A percentile compares a stretch with the other conserved stretches of the same genome.
phyloP scores from a whole-genome alignment of 441 rosid species.

The Croton laevigatus region DNA sequence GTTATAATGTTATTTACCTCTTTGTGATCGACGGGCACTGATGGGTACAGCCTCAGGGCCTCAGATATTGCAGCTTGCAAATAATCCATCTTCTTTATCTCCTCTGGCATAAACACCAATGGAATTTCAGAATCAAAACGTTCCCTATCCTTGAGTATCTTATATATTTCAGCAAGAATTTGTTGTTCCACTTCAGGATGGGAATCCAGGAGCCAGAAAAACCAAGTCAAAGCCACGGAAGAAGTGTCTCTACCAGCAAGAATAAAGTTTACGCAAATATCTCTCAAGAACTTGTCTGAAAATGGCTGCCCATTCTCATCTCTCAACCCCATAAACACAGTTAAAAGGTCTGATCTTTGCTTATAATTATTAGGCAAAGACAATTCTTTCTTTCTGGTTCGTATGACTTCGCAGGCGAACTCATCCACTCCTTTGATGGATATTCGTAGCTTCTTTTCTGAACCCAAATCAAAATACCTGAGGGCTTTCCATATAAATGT shows the following conservation, averaged over 20 bases:
- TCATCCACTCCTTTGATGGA: constrained; percentile 67
- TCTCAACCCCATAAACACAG: constrained; percentile 58
- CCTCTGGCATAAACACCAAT: constrained; percentile 64
- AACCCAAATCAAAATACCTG: constrained; percentile 60
- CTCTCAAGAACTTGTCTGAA: constrained; percentile 78
- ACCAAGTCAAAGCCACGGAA: constrained; percentile 91
- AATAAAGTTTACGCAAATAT: constrained; percentile 87
- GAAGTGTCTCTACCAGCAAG: constrained; percentile 98
- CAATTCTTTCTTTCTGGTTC: constrained; percentile 74
- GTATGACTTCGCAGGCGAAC: constrained; percentile 70
- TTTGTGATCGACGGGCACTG: constrained; percentile 92
- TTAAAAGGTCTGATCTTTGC: constrained; percentile 65
- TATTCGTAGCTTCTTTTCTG: constrained; percentile 62
- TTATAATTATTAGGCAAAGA: constrained; percentile 20
- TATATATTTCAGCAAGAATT: constrained; percentile 53
- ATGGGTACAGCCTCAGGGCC: constrained; percentile 85
- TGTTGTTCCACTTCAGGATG: constrained; percentile 60
- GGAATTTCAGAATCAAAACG: constrained; percentile 20
- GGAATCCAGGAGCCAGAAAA: constrained; percentile 77
- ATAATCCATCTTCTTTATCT: constrained; percentile 91
- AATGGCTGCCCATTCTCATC: constrained; percentile 57
- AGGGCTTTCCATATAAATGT: constrained; percentile 74
- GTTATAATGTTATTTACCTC: constrained; percentile 53
- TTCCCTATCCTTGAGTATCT: constrained; percentile 45
- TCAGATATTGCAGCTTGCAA: constrained; percentile 92